Evolutionary conservation across 2,329 filamentous ascomycete species (phyloP), one percentile per base, ranked within the genome.

Genomic region (Aspergillus carbonarius): DNA sequence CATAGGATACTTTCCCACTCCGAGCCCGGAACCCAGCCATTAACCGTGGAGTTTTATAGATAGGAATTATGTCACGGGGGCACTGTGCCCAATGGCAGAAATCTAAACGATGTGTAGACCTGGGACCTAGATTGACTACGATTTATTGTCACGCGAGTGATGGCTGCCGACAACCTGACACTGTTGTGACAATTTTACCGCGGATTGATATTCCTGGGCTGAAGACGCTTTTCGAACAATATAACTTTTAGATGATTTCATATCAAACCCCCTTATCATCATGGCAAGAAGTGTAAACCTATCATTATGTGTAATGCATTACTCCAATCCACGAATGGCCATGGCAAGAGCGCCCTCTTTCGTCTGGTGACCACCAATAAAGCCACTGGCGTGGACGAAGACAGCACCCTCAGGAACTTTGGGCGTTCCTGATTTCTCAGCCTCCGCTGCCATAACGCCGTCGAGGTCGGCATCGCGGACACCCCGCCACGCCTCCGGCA

Each of bases 351-450:
- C 93, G 30, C 95, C 95, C 61, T 96, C 91, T 69, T 90, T 95
- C 0, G 90, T 96, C 82, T 90, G 89, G 78, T 97, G 96, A 2
- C 95, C 95, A 17, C 95, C 95, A 71, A 98, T 98, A 78, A 99
- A 99, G 27, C 95, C 95, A 54, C 89, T 88, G 3, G 93, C 93
- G 74, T 99, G 95, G 30, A 97, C 90, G 74, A 99, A 99, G 27
- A 99, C 88, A 62, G 91, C 88, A 6, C 93, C 79, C 44, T 74
- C 73, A 6, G 74, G 72, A 12, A 77, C 72, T 58, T 75, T 73
- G 35, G 69, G 64, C 51, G 72, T 71, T n/a, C 73, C 75, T 25
- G 68, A 62, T 56, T 72, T 69, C 57, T 78, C 70, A n/a, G 72
- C 71, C 60, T 76, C 75, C 3, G 68, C 68, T 3, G 74, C 74